phyloP scores from a whole-genome alignment of 371 early-diverging fungal species.

The Mucor saturninus region DNA sequence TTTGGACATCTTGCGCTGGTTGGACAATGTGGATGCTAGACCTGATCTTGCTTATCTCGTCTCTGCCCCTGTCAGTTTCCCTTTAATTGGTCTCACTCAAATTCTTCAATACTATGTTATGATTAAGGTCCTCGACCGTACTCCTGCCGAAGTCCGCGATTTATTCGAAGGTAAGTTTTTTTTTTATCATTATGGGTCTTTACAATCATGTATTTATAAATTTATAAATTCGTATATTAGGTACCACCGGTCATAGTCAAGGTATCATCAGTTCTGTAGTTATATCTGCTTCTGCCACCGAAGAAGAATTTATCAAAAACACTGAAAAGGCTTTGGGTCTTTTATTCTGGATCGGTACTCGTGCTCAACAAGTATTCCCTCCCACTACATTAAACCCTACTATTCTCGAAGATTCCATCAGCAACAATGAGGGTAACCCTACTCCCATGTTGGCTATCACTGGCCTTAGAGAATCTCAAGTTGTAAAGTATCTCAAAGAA shows the following conservation, averaged over 20 bases:
- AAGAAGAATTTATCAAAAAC: constrained; percentile 80
- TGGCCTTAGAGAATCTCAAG: constrained; percentile 75
- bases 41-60: constrained; percentile 86
- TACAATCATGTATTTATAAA: too few relatives aligned
- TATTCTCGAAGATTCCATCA: constrained; percentile 86
- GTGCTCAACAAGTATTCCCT: constrained; percentile 88
- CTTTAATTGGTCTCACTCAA: constrained; percentile 91
- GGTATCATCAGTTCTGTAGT: constrained; percentile 93
- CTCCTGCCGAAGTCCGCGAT: constrained; percentile 49
- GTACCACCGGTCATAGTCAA: constrained; percentile 93
- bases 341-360: constrained; percentile 91
- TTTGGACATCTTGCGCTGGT: constrained; percentile 88
- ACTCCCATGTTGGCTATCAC: constrained; percentile 92
- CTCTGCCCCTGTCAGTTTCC: constrained; percentile 86
- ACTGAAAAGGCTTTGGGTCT: constrained; percentile 87
- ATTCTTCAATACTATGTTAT: constrained; percentile 83
- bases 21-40: constrained; percentile 81
- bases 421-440: constrained; percentile 92
- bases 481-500: constrained; percentile 79
- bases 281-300: constrained; percentile 82
- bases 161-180: constrained; percentile 52
- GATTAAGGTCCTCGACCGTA: constrained; percentile 60
- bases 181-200: background rate
- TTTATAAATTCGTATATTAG: constrained; percentile 35
- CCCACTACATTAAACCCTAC: constrained; percentile 87